Evolutionary conservation across 2,329 filamentous ascomycete genomes (phyloP).

Genomic region (Didymellaceae sp.): DNA sequence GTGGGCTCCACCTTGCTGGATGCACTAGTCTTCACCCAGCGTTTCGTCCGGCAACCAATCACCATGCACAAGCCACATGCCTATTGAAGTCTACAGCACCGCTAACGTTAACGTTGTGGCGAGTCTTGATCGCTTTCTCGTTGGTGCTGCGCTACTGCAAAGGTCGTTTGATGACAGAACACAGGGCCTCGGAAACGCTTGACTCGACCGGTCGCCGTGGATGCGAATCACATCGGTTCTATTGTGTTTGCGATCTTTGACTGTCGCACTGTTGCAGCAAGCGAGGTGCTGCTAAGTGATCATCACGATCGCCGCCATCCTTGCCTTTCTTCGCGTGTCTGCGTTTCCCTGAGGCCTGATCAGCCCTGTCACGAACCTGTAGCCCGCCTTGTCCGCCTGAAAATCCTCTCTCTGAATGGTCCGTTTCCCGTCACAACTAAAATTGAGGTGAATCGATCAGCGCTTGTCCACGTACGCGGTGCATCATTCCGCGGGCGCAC

Average conservation of each 20-base stretch:
- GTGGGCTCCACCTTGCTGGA: slow-evolving; percentile 12
- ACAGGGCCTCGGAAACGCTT: slow-evolving; percentile 4
- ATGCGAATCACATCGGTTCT: background rate
- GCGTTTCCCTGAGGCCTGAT: slow-evolving; percentile 46
- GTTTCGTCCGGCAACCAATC: slow-evolving; percentile 19
- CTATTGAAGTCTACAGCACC: slow-evolving; percentile 9
- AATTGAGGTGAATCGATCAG: slow-evolving; percentile 30
- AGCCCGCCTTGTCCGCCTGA: slow-evolving; percentile 6
- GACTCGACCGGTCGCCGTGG: background rate
- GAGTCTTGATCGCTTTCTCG: slow-evolving; percentile 21
- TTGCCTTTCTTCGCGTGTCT: slow-evolving; percentile 35
- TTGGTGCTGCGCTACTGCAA: slow-evolving; percentile 16
- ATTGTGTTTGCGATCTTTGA: slow-evolving; percentile 10
- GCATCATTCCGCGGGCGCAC: slow-evolving; percentile 1
- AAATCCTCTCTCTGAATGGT: slow-evolving; percentile 34
- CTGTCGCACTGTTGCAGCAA: slow-evolving; percentile 31
- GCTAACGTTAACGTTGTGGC: slow-evolving; percentile 35
- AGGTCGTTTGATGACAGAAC: slow-evolving; percentile 16
- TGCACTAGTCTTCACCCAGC: slow-evolving; percentile 13
- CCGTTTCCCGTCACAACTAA: slow-evolving; percentile 11
- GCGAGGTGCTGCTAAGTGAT: slow-evolving; percentile 30
- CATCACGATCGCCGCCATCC: slow-evolving; percentile 39
- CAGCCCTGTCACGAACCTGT: slow-evolving; percentile 40
- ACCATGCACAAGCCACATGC: slow-evolving; percentile 6
- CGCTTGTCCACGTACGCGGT: slow-evolving; percentile 24